Base-by-base conservation (phyloP, 2,329 filamentous ascomycete species). In the Trichoderma sp. region DNA sequence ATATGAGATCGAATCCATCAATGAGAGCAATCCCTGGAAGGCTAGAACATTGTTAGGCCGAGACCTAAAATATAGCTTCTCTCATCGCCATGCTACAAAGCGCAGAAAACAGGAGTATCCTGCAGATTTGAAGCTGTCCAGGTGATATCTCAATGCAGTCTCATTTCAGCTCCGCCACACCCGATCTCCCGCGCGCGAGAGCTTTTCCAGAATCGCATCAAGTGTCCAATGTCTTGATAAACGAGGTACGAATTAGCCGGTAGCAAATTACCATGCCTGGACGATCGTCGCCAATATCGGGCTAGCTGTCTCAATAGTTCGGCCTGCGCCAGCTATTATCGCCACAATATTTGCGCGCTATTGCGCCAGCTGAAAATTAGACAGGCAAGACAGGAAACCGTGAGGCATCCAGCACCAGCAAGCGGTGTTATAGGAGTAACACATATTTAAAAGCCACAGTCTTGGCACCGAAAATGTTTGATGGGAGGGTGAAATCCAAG, bases 261-360 rank as follows among this genome's bases (percentile, higher is more conserved):
- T 4, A 64, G 16, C 7, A 35, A 53, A 50, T 35, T 71, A 60
- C 8, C 62, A 60, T 72, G 38, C 59, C 14, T 64, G 38, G 38
- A 12, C 29, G 69, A 72, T 72, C 59, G 35, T 50, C 38, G n/a
- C 69, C 29, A 72, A 41, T 72, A 50, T 50, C n/a, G 29, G 69
- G 33, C 45, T 64, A 72, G 69, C 3, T 50, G 69, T 33, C 69
- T 64, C 69, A 64, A 72, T 72, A 72, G 69, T 72, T 35, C 18
- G 29, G 59, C 31, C 53, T 41, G 53, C 24, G 31, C 53, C 67
- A 45, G 67, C 69, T 24, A 64, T 16, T 53, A 53, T 33, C 56
- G 59, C 56, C 69, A 50, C 69, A 53, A 53, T 72, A 53, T 35
- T 72, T 64, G 29, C 38, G 29, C 69, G 69, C 69, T 64, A 72